A percentile compares a stretch with the other conserved stretches of the same genome.
phyloP scores from a whole-genome alignment of 1,139 yeast species.

The Geotrichum citri-aurantii region DNA sequence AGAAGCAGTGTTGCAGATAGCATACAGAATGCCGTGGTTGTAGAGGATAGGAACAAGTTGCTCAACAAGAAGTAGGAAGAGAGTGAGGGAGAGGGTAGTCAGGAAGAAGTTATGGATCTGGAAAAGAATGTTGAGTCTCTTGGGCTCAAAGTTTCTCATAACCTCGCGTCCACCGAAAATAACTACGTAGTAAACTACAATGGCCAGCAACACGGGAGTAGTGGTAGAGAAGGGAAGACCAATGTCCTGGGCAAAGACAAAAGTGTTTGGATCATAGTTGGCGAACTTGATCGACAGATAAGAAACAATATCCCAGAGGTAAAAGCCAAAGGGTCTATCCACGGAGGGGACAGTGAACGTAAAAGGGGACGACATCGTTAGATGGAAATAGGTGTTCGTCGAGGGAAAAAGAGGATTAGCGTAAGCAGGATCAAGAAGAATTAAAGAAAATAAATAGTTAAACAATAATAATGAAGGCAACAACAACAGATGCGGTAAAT shows the following conservation, averaged over 20 bases:
- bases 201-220: constrained; percentile 55
- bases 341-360: constrained; percentile 48
- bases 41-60: constrained; percentile 79
- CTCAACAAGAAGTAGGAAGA: constrained; percentile 69
- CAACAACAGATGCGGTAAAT: background rate
- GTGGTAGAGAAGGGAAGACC: constrained; percentile 47
- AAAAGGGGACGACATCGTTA: constrained; percentile 14
- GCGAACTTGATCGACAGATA: constrained; percentile 45
- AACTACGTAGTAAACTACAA: constrained; percentile 64
- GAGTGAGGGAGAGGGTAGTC: constrained; percentile 61
- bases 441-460: background rate
- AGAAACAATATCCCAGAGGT: constrained; percentile 84
- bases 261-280: constrained; percentile 50
- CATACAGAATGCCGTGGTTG: constrained; percentile 73
- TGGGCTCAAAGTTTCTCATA: constrained; percentile 53
- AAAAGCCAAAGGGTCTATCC: constrained; percentile 82
- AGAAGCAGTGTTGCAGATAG: constrained; percentile 73
- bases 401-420: background rate
- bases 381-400: background rate
- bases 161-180: constrained; percentile 78
- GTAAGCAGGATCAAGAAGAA: background rate
- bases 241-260: constrained; percentile 56
- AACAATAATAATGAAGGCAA: background rate
- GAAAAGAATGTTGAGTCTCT: constrained; percentile 65
- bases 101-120: constrained; percentile 77